A percentile compares a stretch with the other conserved stretches of the same genome.
Conservation (phyloP, 1,284 basidiomycete species). For the Fereydounia khargensis region DNA sequence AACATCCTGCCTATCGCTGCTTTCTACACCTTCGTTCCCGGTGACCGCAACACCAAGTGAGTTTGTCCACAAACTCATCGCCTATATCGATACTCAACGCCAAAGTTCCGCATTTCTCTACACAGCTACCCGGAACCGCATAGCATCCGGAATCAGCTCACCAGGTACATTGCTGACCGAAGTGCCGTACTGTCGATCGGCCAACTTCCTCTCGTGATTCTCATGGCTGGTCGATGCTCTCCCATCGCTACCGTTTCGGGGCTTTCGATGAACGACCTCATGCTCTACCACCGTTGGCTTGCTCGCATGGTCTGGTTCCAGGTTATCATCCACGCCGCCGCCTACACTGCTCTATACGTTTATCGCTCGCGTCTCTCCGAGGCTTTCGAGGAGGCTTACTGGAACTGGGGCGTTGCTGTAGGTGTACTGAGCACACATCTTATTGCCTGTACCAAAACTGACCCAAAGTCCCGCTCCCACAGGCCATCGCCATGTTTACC, state of each 20-base stretch:
- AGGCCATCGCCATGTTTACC: constrained; percentile 18
- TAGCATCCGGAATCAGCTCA: constrained; percentile 15
- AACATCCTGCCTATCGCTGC: constrained; percentile 33
- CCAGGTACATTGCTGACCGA: constrained; percentile 42
- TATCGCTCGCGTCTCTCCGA: constrained; percentile 1
- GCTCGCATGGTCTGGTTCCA: constrained; percentile 43
- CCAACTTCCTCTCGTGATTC: constrained; percentile 48
- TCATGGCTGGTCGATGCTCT: constrained; percentile 55
- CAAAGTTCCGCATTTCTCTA: too few relatives aligned
- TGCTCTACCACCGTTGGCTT: constrained; percentile 57
- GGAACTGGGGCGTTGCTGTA: constrained; percentile 48
- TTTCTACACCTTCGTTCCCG: constrained; percentile 16
- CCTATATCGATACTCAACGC: too few relatives aligned
- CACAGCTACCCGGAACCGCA: constrained; percentile 9
- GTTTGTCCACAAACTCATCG: neutral
- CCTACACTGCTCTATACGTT: constrained; percentile 13
- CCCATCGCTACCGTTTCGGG: constrained; percentile 46
- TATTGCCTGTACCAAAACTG: neutral
- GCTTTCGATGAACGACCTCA: constrained; percentile 44
- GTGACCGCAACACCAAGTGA: constrained; percentile 5
- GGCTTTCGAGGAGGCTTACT: constrained; percentile 31
- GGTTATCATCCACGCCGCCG: constrained; percentile 41
- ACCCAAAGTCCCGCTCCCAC: neutral
- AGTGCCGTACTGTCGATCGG: constrained; percentile 43
- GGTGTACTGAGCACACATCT: constrained; percentile 2